phyloP scores from a whole-genome alignment of 2,329 filamentous ascomycete species.

The Exophiala sp. region DNA sequence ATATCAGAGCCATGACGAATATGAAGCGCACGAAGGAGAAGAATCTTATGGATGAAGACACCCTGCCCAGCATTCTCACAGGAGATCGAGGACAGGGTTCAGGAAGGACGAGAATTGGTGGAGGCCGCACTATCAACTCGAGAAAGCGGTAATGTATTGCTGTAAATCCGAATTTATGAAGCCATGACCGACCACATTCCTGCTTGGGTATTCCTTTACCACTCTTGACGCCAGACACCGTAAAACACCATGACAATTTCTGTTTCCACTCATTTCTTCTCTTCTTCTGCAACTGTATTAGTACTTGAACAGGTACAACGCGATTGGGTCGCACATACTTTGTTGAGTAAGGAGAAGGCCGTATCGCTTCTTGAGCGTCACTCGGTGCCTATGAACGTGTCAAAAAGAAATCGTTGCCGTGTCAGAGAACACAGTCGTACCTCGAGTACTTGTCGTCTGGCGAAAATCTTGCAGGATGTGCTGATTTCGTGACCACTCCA shows the following conservation, averaged over 20 bases:
- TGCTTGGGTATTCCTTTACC: slow-evolving; percentile 16
- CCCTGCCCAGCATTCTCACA: slow-evolving; percentile 77
- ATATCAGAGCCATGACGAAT: slow-evolving; percentile 59
- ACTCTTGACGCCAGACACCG: neutral
- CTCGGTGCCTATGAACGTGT: slow-evolving; percentile 64
- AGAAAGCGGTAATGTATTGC: slow-evolving; percentile 48
- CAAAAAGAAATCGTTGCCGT: neutral
- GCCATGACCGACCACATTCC: neutral
- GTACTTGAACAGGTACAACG: slow-evolving; percentile 15
- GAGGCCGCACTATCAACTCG: slow-evolving; percentile 81
- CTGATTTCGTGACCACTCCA: slow-evolving; percentile 88
- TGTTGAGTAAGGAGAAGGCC: slow-evolving; percentile 82
- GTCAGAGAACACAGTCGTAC: slow-evolving; percentile 37
- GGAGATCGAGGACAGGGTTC: slow-evolving; percentile 66
- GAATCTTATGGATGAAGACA: slow-evolving; percentile 94
- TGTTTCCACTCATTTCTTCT: slow-evolving; percentile 30
- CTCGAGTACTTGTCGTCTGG: slow-evolving; percentile 97
- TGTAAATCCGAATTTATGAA: neutral
- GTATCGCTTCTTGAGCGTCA: slow-evolving; percentile 92
- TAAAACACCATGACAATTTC: neutral
- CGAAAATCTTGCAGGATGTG: slow-evolving; percentile 93
- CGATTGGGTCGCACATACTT: slow-evolving; percentile 40
- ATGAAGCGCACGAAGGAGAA: slow-evolving; percentile 66
- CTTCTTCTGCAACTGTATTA: slow-evolving; percentile 28
- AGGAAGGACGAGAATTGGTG: slow-evolving; percentile 74